Percentiles rank a stretch among this genome's conserved stretches.
Evolutionary conservation across 148 eudicot genomes (phyloP).

Genomic region (Cornus controversa): DNA sequence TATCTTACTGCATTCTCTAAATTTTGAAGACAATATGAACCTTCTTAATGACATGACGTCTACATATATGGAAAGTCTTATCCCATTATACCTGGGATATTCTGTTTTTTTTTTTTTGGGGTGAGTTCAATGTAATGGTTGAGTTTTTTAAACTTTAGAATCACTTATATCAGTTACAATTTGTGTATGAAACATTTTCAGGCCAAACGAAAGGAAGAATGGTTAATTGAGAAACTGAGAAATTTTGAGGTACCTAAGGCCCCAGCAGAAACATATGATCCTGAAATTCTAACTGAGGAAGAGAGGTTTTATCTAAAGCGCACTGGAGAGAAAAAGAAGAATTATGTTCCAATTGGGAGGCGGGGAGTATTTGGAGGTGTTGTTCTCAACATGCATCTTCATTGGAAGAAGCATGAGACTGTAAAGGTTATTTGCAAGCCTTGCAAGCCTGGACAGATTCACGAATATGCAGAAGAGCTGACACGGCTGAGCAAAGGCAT

Average conservation of each 20-base stretch:
- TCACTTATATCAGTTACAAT: background rate
- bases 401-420: constrained; percentile 96
- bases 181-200: constrained; percentile 19
- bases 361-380: constrained; percentile 99
- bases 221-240: constrained; percentile 94
- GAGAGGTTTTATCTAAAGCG: constrained; percentile 89
- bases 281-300: constrained; percentile 90
- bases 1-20: too few species aligned
- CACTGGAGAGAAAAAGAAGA: constrained; percentile 95
- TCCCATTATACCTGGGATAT: background rate
- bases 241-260: constrained; percentile 75
- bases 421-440: constrained; percentile 93
- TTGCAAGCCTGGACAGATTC: constrained; percentile 87
- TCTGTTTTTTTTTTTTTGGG: background rate
- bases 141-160: background rate
- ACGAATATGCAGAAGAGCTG: constrained; percentile 85
- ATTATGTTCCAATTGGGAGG: constrained; percentile 95
- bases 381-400: constrained; percentile 98
- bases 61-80: background rate
- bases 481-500: constrained; percentile 86
- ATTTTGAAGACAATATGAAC: background rate
- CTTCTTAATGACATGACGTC: background rate
- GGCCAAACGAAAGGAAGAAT: constrained; percentile 95
- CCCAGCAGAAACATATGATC: constrained; percentile 77
- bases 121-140: background rate